Evolutionary conservation across 371 early-diverging fungal genomes (phyloP).

Genomic region (Encephalitozoon intestinalis): DNA sequence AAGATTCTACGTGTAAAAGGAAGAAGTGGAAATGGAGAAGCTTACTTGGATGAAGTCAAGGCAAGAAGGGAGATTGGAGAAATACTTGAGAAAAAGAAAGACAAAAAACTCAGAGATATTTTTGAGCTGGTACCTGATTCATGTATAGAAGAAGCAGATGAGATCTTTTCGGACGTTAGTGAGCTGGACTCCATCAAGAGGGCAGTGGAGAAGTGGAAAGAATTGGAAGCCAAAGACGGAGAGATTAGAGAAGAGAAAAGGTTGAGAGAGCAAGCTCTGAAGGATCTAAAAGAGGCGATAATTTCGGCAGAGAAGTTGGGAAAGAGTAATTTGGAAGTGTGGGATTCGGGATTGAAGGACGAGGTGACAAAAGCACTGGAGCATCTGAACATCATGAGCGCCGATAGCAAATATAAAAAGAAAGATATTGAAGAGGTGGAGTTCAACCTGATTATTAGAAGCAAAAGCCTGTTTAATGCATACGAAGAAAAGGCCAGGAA

Average conservation of each 20-base stretch:
- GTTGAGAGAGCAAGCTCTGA: background rate
- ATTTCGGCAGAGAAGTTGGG: background rate
- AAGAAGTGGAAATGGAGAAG: background rate
- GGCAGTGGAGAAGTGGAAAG: background rate
- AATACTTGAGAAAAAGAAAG: background rate
- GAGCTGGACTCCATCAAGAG: background rate
- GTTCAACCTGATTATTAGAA: background rate
- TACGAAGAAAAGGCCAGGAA: slow-evolving; percentile 7
- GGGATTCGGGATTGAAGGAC: background rate
- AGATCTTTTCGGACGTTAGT: background rate
- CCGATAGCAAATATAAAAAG: background rate
- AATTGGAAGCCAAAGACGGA: background rate
- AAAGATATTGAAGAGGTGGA: slow-evolving; percentile 11
- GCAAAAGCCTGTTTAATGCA: background rate
- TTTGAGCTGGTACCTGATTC: background rate
- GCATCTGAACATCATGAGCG: background rate
- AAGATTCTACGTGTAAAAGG: background rate
- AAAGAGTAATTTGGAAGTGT: background rate
- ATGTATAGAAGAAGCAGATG: background rate
- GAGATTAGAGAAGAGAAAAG: background rate
- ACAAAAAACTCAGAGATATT: background rate
- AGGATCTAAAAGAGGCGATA: background rate
- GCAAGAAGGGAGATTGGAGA: background rate
- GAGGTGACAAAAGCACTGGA: background rate
- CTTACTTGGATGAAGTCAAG: background rate